phyloP scores from a whole-genome alignment of 106 monocot species.

The Xerophyta viscosa region DNA sequence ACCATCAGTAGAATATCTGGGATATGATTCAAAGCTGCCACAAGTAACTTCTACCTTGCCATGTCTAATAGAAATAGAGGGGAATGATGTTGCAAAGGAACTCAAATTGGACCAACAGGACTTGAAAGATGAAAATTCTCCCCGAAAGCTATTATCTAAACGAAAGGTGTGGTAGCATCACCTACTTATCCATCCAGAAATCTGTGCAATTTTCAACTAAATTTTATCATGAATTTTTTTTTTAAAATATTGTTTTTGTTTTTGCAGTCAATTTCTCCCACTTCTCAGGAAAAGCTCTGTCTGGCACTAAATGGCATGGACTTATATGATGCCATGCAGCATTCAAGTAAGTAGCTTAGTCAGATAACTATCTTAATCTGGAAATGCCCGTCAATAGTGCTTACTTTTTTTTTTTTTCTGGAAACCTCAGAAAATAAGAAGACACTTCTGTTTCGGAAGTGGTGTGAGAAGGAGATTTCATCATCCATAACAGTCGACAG shows the following conservation, averaged over 20 bases:
- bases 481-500: conserved; percentile 9
- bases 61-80: not conserved
- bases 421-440: conserved; percentile 26
- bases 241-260: not conserved
- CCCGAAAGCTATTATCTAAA: conserved; percentile 56
- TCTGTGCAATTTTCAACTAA: not conserved
- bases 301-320: conserved; percentile 30
- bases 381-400: too few relatives aligned
- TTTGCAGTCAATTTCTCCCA: conserved; percentile 66
- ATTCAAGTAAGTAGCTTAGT: conserved; percentile 25
- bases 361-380: too few relatives aligned
- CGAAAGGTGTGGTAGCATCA: conserved; percentile 38
- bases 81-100: conserved; percentile 1
- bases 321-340: conserved; percentile 24
- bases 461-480: conserved; percentile 1
- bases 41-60: conserved; percentile 1
- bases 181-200: too few relatives aligned
- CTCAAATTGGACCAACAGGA: conserved; percentile 6
- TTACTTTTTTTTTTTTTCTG: not conserved
- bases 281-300: conserved; percentile 75
- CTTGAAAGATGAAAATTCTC: conserved; percentile 12
- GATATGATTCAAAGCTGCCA: not conserved
- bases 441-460: conserved; percentile 15
- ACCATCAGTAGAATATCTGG: not conserved
- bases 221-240: not conserved